A percentile compares a stretch with the other conserved stretches of the same genome.
phyloP scores from a whole-genome alignment of 2,329 filamentous ascomycete species.

The Leptographium lundbergii region DNA sequence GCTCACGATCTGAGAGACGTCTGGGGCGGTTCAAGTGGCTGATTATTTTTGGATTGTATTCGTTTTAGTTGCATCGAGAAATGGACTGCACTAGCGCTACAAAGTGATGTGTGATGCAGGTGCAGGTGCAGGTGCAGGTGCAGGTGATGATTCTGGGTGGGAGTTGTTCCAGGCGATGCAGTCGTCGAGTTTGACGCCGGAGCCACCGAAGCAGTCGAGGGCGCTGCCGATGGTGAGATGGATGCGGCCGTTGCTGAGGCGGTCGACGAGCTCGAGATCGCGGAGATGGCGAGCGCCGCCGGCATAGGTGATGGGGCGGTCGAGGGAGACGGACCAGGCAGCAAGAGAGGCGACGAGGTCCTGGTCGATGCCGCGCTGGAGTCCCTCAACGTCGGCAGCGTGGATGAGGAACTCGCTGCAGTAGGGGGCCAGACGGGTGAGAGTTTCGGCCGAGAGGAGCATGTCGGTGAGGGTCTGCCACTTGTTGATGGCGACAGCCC shows the following conservation, averaged over 20 bases:
- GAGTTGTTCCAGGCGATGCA: conserved; percentile 74
- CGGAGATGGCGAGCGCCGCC: conserved; percentile 76
- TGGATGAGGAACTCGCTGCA: conserved; percentile 97
- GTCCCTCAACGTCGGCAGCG: conserved; percentile 89
- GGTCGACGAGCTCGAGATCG: conserved; percentile 73
- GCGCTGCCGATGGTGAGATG: conserved; percentile 95
- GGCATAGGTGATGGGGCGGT: conserved; percentile 75
- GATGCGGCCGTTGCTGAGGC: conserved; percentile 65
- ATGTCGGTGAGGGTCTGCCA: conserved; percentile 98
- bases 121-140: too few species aligned
- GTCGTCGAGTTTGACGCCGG: conserved; percentile 73
- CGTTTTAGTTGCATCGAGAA: conserved; percentile 4
- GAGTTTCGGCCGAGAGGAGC: conserved; percentile 69
- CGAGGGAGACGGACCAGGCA: conserved; percentile 64
- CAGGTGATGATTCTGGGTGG: background rate
- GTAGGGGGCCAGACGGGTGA: conserved; percentile 70
- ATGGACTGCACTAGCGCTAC: conserved; percentile 2
- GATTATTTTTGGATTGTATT: conserved; percentile 9
- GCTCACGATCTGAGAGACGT: conserved; percentile 4
- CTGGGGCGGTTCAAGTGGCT: conserved; percentile 2
- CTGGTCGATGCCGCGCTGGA: conserved; percentile 85
- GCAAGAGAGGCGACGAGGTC: conserved; percentile 64
- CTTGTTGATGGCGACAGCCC: conserved; percentile 98
- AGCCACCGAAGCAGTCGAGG: conserved; percentile 87
- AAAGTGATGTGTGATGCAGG: background rate